Evolutionary conservation across 1,284 basidiomycete genomes (phyloP).

Genomic region (Porodaedalea pini): DNA sequence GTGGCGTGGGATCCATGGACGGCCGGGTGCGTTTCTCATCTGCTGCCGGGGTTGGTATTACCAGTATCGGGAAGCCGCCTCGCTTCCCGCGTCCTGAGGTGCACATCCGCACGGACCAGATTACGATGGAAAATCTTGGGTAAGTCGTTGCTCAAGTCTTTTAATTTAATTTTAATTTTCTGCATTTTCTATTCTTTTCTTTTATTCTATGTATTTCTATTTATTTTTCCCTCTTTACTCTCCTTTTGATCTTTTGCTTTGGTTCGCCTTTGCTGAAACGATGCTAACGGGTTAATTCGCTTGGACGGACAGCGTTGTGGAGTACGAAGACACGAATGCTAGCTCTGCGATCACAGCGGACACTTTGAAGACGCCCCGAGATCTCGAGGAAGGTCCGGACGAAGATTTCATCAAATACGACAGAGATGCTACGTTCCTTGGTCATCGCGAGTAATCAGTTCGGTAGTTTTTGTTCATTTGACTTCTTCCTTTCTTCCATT

Average conservation of each 20-base stretch:
- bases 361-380: constrained; percentile 16
- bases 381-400: constrained; percentile 11
- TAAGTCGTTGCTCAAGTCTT: background rate
- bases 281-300: background rate
- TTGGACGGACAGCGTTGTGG: background rate
- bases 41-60: constrained; percentile 8
- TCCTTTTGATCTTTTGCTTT: background rate
- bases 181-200: background rate
- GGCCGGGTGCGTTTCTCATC: constrained; percentile 11
- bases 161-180: background rate
- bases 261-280: background rate
- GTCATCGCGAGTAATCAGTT: background rate
- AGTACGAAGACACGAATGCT: constrained; percentile 11
- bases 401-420: background rate
- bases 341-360: constrained; percentile 13
- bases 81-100: constrained; percentile 44
- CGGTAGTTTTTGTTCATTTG: background rate
- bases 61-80: constrained; percentile 19
- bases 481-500: background rate
- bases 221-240: background rate
- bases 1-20: constrained; percentile 28
- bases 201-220: background rate
- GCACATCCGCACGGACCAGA: constrained; percentile 56
- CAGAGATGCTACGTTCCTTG: background rate
- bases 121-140: constrained; percentile 41